Evolutionary conservation across 2,329 filamentous ascomycete genomes (phyloP).

Genomic region (Cryphonectria nitschkei): DNA sequence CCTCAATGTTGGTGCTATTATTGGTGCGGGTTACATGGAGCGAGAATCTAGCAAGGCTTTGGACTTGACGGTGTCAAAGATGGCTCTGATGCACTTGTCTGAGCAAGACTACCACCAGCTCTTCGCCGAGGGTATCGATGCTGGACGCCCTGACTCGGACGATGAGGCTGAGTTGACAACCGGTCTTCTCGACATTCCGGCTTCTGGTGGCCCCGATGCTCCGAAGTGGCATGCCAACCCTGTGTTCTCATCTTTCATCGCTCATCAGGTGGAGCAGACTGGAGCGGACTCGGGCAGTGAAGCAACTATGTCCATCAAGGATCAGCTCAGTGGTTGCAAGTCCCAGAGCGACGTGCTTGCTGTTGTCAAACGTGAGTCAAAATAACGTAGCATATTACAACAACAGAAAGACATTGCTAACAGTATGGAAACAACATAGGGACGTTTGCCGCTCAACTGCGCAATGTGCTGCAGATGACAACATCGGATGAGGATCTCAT

Average conservation of each 20-base stretch:
- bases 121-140: constrained; percentile 46
- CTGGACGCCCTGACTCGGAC: constrained; percentile 14
- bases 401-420: neutral
- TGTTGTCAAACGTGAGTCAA: neutral
- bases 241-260: constrained; percentile 30
- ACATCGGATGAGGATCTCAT: constrained; percentile 15
- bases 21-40: constrained; percentile 32
- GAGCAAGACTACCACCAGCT: constrained; percentile 46
- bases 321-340: neutral
- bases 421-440: neutral
- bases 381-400: neutral
- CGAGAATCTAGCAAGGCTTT: constrained; percentile 19
- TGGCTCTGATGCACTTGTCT: constrained; percentile 27
- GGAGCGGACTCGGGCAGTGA: neutral
- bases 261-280: constrained; percentile 8
- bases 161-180: constrained; percentile 32
- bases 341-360: neutral
- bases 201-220: constrained; percentile 17
- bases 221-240: constrained; percentile 30
- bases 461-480: neutral
- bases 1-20: constrained; percentile 28
- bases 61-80: constrained; percentile 21
- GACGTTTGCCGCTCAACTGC: constrained; percentile 9
- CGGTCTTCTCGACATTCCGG: constrained; percentile 11
- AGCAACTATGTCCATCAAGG: neutral